Conservation (phyloP, 1,139 yeast species). For the Diutina siamensis region DNA sequence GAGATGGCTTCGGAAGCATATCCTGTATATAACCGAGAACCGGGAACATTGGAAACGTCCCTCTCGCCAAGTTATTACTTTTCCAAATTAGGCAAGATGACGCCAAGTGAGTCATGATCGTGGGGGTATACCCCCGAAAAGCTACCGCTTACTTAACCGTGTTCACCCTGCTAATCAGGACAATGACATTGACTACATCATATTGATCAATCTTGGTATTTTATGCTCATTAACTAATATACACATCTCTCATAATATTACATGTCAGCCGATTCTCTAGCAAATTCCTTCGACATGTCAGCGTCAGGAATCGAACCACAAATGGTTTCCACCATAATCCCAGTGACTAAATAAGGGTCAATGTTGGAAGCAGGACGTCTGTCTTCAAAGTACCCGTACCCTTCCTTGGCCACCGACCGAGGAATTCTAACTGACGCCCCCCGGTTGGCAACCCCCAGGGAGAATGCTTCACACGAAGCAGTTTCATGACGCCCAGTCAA, state of each 20-base stretch:
- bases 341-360: constrained; percentile 96
- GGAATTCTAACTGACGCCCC: constrained; percentile 99
- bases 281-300: constrained; percentile 83
- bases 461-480: constrained; percentile 82
- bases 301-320: constrained; percentile 94
- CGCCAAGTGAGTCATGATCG: neutral
- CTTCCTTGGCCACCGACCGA: constrained; percentile 96
- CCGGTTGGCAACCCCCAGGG: constrained; percentile 98
- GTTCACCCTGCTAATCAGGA: no score
- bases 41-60: neutral
- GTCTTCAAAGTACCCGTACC: constrained; percentile 97
- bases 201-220: no score
- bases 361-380: constrained; percentile 99
- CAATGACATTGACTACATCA: neutral
- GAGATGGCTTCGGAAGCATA: neutral
- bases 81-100: neutral
- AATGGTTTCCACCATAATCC: constrained; percentile 94
- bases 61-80: neutral
- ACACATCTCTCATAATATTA: neutral
- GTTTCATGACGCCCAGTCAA: constrained; percentile 98
- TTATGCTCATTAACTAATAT: neutral
- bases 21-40: neutral
- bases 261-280: constrained; percentile 38
- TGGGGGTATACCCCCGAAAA: neutral
- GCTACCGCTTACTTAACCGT: no score